Percentiles rank a stretch among this genome's conserved stretches.
These are phyloP conservation scores for Stenogyne calaminthoides DNA, from an alignment of 305 asterid species.

Conservation along the genomic window DNA sequence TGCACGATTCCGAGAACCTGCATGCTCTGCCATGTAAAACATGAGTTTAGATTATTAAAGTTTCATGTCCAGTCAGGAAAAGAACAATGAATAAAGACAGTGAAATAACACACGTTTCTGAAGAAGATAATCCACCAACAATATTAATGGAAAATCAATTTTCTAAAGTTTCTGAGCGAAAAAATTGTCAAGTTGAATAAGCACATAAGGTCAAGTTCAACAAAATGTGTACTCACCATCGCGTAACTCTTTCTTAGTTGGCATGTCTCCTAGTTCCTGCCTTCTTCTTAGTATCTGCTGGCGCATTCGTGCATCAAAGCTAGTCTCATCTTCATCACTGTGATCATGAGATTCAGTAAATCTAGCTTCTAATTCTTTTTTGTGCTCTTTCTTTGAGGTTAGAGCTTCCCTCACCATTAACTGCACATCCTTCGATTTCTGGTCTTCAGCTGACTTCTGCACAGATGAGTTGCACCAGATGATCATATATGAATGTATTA, in stretches of 20 bases:
- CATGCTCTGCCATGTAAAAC: conserved; percentile 45
- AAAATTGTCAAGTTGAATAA: too few species aligned
- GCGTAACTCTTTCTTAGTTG: conserved; percentile 50
- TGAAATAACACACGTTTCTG: conserved; percentile 14
- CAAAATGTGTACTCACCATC: too few species aligned
- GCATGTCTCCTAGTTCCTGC: conserved; percentile 66
- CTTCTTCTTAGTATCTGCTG: conserved; percentile 76
- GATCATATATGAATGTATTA: background rate
- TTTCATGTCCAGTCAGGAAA: background rate
- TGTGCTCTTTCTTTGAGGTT: conserved; percentile 64
- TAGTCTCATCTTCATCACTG: conserved; percentile 79
- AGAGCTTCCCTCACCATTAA: conserved; percentile 65
- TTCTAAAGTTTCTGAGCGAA: too few species aligned
- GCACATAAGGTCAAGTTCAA: too few species aligned
- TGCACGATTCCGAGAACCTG: conserved; percentile 42
- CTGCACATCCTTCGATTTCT: conserved; percentile 61
- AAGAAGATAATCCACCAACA: too few species aligned
- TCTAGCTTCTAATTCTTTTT: conserved; percentile 47
- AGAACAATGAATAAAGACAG: conserved; percentile 5
- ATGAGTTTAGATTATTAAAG: conserved; percentile 27
- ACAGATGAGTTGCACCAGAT: conserved; percentile 23
- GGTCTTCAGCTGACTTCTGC: conserved; percentile 67
- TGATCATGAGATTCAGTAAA: conserved; percentile 51
- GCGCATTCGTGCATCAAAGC: conserved; percentile 92
- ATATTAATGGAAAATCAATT: too few species aligned